phyloP scores from a whole-genome alignment of 495 filamentous ascomycete species.

The Corynascus novoguineensis region DNA sequence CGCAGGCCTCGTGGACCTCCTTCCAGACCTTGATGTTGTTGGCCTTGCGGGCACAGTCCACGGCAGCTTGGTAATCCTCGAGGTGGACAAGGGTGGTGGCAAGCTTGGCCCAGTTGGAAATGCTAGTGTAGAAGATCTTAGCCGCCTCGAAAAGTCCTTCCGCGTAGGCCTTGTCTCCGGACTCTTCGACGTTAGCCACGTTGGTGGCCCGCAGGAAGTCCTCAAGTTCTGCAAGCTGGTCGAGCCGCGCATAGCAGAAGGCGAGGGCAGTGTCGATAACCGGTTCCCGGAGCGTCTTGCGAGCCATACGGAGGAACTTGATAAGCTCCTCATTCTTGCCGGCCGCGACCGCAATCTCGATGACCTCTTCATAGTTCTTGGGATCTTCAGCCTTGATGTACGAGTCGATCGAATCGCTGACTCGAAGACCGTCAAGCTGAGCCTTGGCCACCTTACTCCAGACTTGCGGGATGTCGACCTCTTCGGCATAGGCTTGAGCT shows the following conservation, averaged over 20 bases:
- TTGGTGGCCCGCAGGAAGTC: conserved; percentile 94
- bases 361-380: conserved; percentile 89
- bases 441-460: conserved; percentile 99
- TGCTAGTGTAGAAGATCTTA: conserved; percentile 97
- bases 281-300: conserved; percentile 92
- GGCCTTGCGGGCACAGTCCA: conserved; percentile 97
- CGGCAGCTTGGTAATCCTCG: conserved; percentile 94
- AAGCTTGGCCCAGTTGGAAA: conserved; percentile 99
- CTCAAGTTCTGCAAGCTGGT: conserved; percentile 89
- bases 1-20: conserved; percentile 95
- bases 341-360: conserved; percentile 91
- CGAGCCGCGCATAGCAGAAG: conserved; percentile 85
- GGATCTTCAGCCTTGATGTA: conserved; percentile 95
- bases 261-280: conserved; percentile 89
- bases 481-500: conserved; percentile 93
- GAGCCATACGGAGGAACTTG: conserved; percentile 94
- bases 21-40: conserved; percentile 99
- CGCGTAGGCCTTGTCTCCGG: conserved; percentile 94
- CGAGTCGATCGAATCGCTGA: conserved; percentile 89
- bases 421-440: conserved; percentile 90
- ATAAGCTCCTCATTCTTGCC: conserved; percentile 98
- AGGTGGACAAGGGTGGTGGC: conserved; percentile 95
- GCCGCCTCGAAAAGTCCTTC: conserved; percentile 94
- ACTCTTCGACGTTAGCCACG: conserved; percentile 90
- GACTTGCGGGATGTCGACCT: conserved; percentile 92